Evolutionary conservation across 1,284 basidiomycete genomes (phyloP), one percentile per base, ranked within the genome.

Genomic region (Ceratobasidium sp.): DNA sequence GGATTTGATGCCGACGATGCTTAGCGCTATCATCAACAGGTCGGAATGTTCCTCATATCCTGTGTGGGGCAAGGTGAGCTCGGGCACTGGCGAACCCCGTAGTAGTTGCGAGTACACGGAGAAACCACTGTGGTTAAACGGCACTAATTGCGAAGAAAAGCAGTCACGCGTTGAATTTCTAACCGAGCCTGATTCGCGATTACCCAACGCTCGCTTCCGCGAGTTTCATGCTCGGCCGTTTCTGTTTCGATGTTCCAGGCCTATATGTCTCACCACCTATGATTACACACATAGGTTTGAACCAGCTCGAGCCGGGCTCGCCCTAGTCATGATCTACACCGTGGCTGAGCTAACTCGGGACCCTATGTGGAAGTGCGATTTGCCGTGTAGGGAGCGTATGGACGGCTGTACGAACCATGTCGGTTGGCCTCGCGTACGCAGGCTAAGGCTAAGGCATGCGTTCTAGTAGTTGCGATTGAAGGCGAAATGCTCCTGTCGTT

Each of bases 111-210:
- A n/a, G n/a, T n/a, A 22, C 13, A 12, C 20, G 45, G 45, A 22
- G 22, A 47, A 47, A 47, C 45, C 20, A 22, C n/a, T 64, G 15
- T 29, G n/a, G 47, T n/a, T 40, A 25, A 20, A 52, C 20, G 47
- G 60, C 47, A 32, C 47, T 64, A 35, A 45, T 27, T 20, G 7
- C 27, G 52, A 65, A 47, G 64, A 6, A 15, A n/a, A 1, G 25
- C 20, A 10, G 17, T 22, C 64, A 67, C 22, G 47, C 52, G 47
- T 20, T 22, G n/a, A 12, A 17, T 7, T 17, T 25, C 35, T 67
- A 67, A 67, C 64, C 64, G 64, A 67, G 50, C 6, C 17, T 49
- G 50, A 34, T 67, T 67, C 64, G 50, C 50, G 50, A 45, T 55
- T 4, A 31, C 27, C 52, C 64, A 38, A 54, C 20, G 20, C 32